Evolutionary conservation across 1,284 basidiomycete genomes (phyloP).

Genomic region (Cutaneotrichosporon cavernicola): DNA sequence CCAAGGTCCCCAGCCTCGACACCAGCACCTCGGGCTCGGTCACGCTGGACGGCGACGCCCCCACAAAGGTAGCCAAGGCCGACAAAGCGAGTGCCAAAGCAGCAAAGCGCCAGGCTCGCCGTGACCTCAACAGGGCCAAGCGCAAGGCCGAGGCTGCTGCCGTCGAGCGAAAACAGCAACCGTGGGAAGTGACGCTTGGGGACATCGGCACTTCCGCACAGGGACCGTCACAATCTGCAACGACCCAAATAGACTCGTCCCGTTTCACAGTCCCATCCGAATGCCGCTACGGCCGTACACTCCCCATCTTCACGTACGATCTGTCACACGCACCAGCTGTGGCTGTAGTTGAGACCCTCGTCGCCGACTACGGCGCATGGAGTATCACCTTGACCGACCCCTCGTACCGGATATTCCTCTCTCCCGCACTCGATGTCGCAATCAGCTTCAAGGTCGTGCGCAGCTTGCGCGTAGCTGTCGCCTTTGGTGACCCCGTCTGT

Average conservation of each 20-base stretch:
- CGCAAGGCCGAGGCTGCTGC: constrained; percentile 11
- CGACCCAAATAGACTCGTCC: background rate
- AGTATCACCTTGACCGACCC: constrained; percentile 24
- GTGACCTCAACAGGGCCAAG: constrained; percentile 16
- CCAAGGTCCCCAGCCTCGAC: background rate
- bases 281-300: background rate
- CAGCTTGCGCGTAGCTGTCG: constrained; percentile 13
- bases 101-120: constrained; percentile 14
- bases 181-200: constrained; percentile 20
- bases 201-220: background rate
- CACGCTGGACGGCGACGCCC: background rate
- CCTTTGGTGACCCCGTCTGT: constrained; percentile 20
- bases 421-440: constrained; percentile 14
- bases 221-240: background rate
- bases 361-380: constrained; percentile 18
- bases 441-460: constrained; percentile 19
- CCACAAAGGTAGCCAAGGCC: constrained; percentile 42
- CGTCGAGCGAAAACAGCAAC: constrained; percentile 1
- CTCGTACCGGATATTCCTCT: constrained; percentile 21
- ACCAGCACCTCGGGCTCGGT: background rate
- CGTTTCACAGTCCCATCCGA: background rate
- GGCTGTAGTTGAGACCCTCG: constrained; percentile 15
- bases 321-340: constrained; percentile 10
- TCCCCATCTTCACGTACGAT: constrained; percentile 5
- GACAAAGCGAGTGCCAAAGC: constrained; percentile 54